Conservation (phyloP, 1,284 basidiomycete genomes). For the Malassezia restricta region DNA sequence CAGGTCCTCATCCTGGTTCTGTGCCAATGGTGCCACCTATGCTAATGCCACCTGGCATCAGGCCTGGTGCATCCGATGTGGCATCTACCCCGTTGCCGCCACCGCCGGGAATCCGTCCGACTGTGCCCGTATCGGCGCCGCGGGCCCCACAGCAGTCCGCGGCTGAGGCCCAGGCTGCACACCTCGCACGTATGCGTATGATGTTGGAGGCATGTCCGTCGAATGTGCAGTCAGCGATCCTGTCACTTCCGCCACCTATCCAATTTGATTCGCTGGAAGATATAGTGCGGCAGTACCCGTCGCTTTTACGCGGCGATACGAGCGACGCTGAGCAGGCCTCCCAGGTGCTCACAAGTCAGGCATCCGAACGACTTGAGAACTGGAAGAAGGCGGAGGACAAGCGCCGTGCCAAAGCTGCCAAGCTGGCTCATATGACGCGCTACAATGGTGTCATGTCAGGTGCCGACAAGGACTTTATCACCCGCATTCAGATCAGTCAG, state of each 20-base stretch:
- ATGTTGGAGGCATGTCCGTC: conserved; percentile 36
- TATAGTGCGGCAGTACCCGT: conserved; percentile 31
- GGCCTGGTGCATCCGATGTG: background rate
- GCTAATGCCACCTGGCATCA: background rate
- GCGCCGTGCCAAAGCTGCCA: conserved; percentile 28
- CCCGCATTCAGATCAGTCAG: conserved; percentile 94
- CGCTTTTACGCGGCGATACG: conserved; percentile 18
- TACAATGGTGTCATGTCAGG: conserved; percentile 98
- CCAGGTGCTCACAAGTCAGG: conserved; percentile 28
- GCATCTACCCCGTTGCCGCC: background rate
- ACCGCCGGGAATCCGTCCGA: background rate
- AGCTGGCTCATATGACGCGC: conserved; percentile 57
- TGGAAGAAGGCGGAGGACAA: conserved; percentile 28
- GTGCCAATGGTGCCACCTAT: background rate
- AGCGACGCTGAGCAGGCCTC: conserved; percentile 28
- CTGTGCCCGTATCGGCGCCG: background rate
- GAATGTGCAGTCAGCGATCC: conserved; percentile 31
- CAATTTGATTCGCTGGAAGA: conserved; percentile 40
- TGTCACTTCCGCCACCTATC: conserved; percentile 37
- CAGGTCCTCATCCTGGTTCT: background rate
- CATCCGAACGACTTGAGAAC: conserved; percentile 25
- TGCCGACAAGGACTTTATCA: conserved; percentile 99
- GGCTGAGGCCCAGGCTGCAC: conserved; percentile 19
- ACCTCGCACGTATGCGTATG: conserved; percentile 37
- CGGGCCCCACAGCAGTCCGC: conserved; percentile 14